phyloP scores from a whole-genome alignment of 73 alveolate species.

The Tetrahymena elliotti region DNA sequence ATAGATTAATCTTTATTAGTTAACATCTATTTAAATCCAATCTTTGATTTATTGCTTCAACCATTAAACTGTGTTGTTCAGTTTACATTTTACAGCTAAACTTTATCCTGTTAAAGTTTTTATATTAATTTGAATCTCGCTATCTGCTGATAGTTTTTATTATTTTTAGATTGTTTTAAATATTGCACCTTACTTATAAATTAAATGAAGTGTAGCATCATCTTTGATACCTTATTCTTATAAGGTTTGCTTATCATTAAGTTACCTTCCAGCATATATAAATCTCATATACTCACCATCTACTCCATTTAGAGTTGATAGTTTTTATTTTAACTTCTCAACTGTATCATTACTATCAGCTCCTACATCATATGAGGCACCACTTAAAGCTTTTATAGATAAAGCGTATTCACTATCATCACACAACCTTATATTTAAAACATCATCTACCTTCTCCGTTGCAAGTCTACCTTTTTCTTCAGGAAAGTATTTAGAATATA shows the following conservation, averaged over 20 bases:
- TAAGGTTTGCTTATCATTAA: not conserved
- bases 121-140: not conserved
- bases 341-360: not conserved
- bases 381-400: not conserved
- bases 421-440: not conserved
- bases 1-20: not conserved
- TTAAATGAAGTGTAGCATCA: not conserved
- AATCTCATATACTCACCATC: not conserved
- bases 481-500: not conserved
- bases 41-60: not conserved
- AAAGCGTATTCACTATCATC: not conserved
- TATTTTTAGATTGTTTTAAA: not conserved
- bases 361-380: not conserved
- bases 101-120: not conserved
- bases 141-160: not conserved
- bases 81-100: not conserved
- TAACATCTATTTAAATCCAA: too few relatives aligned
- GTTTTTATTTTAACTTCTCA: not conserved
- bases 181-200: not conserved
- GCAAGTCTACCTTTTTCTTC: not conserved
- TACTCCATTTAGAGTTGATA: not conserved
- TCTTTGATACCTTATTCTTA: not conserved
- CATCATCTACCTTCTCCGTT: not conserved
- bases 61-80: not conserved
- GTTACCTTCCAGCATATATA: not conserved